Evolutionary conservation across 495 filamentous ascomycete species (phyloP), one percentile per base, ranked within the genome.

Genomic region (Talaromyces borbonicus): DNA sequence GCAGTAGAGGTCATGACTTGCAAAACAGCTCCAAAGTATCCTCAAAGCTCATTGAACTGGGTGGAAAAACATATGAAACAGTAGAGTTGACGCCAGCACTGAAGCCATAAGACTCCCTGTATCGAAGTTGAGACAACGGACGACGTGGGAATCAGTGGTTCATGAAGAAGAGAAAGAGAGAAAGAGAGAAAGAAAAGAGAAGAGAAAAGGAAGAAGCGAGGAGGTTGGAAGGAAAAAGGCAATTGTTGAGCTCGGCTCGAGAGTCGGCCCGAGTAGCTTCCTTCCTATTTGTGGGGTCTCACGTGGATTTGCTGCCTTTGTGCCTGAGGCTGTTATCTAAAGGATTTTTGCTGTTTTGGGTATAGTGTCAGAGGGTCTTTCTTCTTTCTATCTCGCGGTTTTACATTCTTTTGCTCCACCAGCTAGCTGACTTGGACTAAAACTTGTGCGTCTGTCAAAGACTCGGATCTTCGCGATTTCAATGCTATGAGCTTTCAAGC

Each of bases 51-150:
- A 43, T 30, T 43, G 41, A 43, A n/a, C n/a, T n/a, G 23, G 19
- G 27, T 7, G 24, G 18, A 12, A 27, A 30, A 23, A 14, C 18
- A 22, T 22, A 8, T 46, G 19, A 18, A n/a, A 23, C 41, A 16
- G 16, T 31, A 30, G 41, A 14, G 4, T 29, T 14, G n/a, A 29
- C 41, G 43, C 26, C 43, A n/a, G 50, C 52, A 52, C 56, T 50
- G 40, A 48, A 55, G 55, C 60, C 57, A 63, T 62, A 52, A 47
- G 53, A 37, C 24, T 37, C 11, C 47, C 33, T n/a, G n/a, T n/a
- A n/a, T n/a, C n/a, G n/a, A n/a, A n/a, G n/a, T n/a, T n/a, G 47
- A 23, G 26, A 26, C 38, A 26, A 41, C 45, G 51, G n/a, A 47
- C 32, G 41, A 45, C 30, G 38, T 38, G 40, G 30, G 33, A 46